phyloP scores from a whole-genome alignment of 306 rosid species.

The Vachellia collinsii region DNA sequence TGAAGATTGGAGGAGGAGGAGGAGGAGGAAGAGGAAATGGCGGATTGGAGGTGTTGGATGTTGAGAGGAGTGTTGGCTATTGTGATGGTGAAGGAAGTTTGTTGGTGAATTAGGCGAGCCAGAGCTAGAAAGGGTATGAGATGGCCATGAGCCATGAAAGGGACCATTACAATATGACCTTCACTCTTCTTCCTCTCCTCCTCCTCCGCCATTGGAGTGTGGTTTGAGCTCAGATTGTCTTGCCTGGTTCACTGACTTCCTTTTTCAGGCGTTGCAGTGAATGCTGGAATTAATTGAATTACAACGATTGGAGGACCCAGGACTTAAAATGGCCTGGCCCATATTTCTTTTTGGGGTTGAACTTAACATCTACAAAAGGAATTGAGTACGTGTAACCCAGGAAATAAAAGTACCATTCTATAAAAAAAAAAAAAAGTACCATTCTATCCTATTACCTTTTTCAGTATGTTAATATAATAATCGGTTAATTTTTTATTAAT shows the following conservation, averaged over 20 bases:
- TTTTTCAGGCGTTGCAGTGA: background rate
- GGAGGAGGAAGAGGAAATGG: slow-evolving; percentile 28
- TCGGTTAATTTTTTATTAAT: no score
- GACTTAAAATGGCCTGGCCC: background rate
- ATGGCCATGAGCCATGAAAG: slow-evolving; percentile 81
- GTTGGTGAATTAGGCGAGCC: slow-evolving; percentile 57
- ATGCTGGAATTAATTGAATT: no score
- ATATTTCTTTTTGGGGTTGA: background rate
- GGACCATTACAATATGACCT: slow-evolving; percentile 65
- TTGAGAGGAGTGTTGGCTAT: slow-evolving; percentile 70
- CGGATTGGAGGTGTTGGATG: slow-evolving; percentile 56
- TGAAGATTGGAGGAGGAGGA: slow-evolving; percentile 25
- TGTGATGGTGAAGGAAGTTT: slow-evolving; percentile 51
- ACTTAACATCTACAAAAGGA: no score
- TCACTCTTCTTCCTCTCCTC: background rate
- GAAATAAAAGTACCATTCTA: no score
- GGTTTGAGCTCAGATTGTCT: background rate
- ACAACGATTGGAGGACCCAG: background rate
- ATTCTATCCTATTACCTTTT: no score
- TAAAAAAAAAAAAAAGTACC: no score
- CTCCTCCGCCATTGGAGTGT: slow-evolving; percentile 33
- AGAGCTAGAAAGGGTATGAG: slow-evolving; percentile 67
- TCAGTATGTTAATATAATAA: no score
- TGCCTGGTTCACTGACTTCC: background rate
- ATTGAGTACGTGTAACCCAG: no score